Conservation (phyloP, 2,329 filamentous ascomycete genomes). For the Pseudogymnoascus sp. region DNA sequence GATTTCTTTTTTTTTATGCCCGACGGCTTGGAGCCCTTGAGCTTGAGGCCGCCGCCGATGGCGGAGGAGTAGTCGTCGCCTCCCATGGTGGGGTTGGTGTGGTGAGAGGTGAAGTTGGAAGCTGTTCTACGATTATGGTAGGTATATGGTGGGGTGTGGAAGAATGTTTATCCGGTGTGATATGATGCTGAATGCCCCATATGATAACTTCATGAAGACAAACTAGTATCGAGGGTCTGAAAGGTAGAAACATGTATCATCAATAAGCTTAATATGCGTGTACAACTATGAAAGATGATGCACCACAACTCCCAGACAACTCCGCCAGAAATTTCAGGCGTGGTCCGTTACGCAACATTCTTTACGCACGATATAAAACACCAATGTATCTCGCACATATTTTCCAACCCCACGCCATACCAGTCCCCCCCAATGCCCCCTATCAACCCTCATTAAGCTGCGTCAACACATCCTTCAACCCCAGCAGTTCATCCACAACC, state of each 20-base stretch:
- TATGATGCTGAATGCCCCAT: background rate
- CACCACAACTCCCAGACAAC: background rate
- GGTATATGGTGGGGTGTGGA: background rate
- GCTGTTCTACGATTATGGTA: background rate
- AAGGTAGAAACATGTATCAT: background rate
- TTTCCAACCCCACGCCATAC: constrained; percentile 1
- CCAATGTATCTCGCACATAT: background rate
- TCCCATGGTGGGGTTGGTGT: constrained; percentile 43
- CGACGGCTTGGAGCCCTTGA: constrained; percentile 61
- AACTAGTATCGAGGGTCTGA: no score
- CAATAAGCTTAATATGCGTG: constrained; percentile 3
- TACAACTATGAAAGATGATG: constrained; percentile 1
- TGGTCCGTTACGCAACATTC: background rate
- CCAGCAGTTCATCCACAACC: constrained; percentile 57
- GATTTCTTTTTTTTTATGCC: constrained; percentile 57
- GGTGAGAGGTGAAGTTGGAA: background rate
- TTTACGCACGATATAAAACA: constrained; percentile 6
- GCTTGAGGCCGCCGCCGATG: constrained; percentile 65
- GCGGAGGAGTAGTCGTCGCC: constrained; percentile 64
- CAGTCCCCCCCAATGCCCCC: background rate
- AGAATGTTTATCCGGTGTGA: background rate
- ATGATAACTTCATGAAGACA: background rate
- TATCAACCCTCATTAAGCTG: constrained; percentile 2
- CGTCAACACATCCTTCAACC: constrained; percentile 23
- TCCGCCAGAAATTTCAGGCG: background rate